A percentile compares a stretch with the other conserved stretches of the same genome.
Conservation (phyloP, 1,139 yeast species). For the Arxiozyma slooffiae region DNA sequence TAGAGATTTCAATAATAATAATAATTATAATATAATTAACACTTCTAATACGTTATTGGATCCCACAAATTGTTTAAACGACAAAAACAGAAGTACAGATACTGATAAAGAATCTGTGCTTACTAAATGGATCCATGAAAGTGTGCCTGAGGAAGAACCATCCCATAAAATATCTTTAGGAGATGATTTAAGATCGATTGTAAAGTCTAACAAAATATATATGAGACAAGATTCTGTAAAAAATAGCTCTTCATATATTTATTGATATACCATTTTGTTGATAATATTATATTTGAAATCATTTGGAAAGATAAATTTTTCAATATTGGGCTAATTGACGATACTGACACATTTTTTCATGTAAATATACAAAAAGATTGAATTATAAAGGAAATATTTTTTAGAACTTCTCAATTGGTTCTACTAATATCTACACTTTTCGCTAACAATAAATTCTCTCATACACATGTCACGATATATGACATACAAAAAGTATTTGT, state of each 20-base stretch:
- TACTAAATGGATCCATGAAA: conserved; percentile 1
- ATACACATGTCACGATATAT: conserved; percentile 19
- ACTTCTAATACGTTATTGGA: neutral
- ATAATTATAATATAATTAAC: no score
- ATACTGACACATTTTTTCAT: conserved; percentile 9
- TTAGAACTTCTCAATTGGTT: conserved; percentile 15
- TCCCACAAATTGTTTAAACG: neutral
- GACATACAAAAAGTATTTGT: conserved; percentile 9
- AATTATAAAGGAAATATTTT: conserved; percentile 8
- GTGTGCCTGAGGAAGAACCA: conserved; percentile 1
- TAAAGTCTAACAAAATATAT: neutral
- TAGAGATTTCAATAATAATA: neutral
- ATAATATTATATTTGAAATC: conserved; percentile 9
- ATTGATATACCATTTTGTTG: conserved; percentile 9
- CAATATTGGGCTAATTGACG: conserved; percentile 4
- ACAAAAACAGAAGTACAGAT: neutral
- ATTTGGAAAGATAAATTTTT: conserved; percentile 13
- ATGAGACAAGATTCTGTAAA: no score
- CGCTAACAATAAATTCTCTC: conserved; percentile 10
- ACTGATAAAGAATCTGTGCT: neutral
- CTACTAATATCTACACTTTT: conserved; percentile 12
- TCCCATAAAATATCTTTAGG: neutral
- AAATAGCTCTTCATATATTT: neutral
- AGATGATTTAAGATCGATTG: neutral
- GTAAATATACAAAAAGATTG: conserved; percentile 10